Base-by-base conservation (phyloP, 805 yeast species). In the Yarrowia sp. region DNA sequence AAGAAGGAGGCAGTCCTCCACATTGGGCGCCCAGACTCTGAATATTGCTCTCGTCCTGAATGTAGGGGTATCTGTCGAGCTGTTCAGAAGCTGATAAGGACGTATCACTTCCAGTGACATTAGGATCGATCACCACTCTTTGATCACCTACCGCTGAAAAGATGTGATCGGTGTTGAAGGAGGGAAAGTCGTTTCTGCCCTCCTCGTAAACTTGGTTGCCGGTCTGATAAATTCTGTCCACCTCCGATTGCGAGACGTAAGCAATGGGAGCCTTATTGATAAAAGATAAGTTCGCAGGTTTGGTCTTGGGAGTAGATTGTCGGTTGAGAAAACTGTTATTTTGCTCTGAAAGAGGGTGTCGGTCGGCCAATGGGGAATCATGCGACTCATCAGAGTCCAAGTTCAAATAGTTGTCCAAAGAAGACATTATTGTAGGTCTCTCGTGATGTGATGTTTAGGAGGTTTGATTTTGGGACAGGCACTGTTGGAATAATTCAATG, bases 391-490 rank as follows among this genome's bases (percentile, higher is more conserved):
- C 32, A 10, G 43, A 33, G 11, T 8, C 7, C 10, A 43, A 24
- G n/a, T 51, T 51, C 22, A 51, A 19, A 8, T 22, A 16, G 7
- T 17, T 12, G n/a, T n/a, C 22, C 10, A 44, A 17, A 7, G 3
- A 3, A 2, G 22, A 9, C 52, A 28, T 28, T 24, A 16, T 43
- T 16, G 21, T 28, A 24, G 3, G 32, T 8, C 30, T 7, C 32
- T 24, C 24, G 52, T 30, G 52, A 46, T 46, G 52, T 51, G 59
- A 5, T 35, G 59, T 33, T 33, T 22, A 24, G 59, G 59, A 36
- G 41, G 59, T 51, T 32, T 21, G 28, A 9, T 30, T 48, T 28
- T 21, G 52, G 26, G 28, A 22, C 48, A 19, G 11, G 6, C 44
- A 21, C 41, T 9, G 44, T 11, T 22, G 17, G 54, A 51, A 51